A percentile compares a stretch with the other conserved stretches of the same genome.
Conservation (phyloP, 441 rosid species). For the Brassica hybrid region DNA sequence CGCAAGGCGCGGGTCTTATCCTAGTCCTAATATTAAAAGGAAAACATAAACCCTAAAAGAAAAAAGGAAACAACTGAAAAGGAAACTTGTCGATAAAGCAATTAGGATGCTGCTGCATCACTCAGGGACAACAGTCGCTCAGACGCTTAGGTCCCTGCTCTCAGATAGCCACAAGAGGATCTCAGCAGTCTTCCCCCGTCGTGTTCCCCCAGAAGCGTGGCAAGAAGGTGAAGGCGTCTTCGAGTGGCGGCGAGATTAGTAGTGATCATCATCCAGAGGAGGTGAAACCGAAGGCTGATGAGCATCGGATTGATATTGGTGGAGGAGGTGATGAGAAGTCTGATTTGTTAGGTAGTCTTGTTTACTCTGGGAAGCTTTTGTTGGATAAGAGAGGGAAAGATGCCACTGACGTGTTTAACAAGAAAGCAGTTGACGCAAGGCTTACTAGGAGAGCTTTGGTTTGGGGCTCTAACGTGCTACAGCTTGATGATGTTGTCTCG, state of each 20-base stretch:
- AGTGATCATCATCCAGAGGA: conserved; percentile 23
- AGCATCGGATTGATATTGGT: conserved; percentile 72
- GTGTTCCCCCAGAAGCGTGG: conserved; percentile 91
- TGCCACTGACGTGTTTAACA: conserved; percentile 50
- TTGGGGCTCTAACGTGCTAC: conserved; percentile 48
- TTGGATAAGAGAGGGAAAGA: conserved; percentile 70
- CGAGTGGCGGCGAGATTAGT: neutral
- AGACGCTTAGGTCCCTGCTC: conserved; percentile 89
- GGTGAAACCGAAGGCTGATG: conserved; percentile 49
- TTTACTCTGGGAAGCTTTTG: conserved; percentile 75
- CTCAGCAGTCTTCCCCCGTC: conserved; percentile 81
- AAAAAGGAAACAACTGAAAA: too few relatives aligned
- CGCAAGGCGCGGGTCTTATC: too few relatives aligned
- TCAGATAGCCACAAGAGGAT: conserved; percentile 63
- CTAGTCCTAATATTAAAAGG: neutral
- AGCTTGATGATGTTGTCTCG: conserved; percentile 63
- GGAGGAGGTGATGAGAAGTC: conserved; percentile 90
- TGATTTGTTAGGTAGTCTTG: conserved; percentile 78
- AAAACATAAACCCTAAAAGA: too few relatives aligned
- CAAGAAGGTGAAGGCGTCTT: conserved; percentile 63
- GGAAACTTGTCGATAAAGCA: too few relatives aligned
- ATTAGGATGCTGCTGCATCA: too few relatives aligned
- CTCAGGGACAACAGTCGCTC: conserved; percentile 67
- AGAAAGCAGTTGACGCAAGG: conserved; percentile 70
- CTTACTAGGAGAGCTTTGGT: conserved; percentile 84